Evolutionary conservation across 1,284 basidiomycete species (phyloP), one percentile per base, ranked within the genome.

Genomic region (Marasmius tenuissimus): DNA sequence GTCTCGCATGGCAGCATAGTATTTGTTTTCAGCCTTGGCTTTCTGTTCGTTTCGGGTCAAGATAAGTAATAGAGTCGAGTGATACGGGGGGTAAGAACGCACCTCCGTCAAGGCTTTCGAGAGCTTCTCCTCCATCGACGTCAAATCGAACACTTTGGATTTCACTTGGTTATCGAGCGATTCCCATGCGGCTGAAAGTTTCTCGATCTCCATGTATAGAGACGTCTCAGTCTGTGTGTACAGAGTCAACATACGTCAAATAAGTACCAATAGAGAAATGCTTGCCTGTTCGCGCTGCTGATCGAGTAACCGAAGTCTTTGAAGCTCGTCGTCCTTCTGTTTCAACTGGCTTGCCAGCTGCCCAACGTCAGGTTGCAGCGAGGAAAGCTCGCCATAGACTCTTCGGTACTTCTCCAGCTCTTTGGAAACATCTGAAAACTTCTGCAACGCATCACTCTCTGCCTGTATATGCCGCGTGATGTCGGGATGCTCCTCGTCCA

Each of bases 11-110:
- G 91, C 89, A 33, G 92, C 86, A 73, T 91, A 98, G 75, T 89
- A 98, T 76, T 96, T 97, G 80, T 96, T 97, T 69, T 98, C 96
- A 20, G 93, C 89, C 76, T 97, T 98, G 12, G 94, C 92, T 89
- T 87, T 92, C 86, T 91, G 69, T 51, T 27, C 38, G 49, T 45
- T 35, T 38, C 61, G 20, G 57, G 47, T n/a, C 61, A 56, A 61
- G 53, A 27, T 20, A 56, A 59, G 16, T 34, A 27, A 27, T 8
- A n/a, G 20, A 57, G 14, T 53, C 3, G 49, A 59, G 40, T 34
- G 7, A 65, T 61, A 1, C 18, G 55, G 51, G 6, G 16, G 34
- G 61, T 52, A 20, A 38, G 20, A 50, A 72, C 81, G 56, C 64
- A 92, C 93, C 71, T 95, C 93, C 27, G 85, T 79, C 18, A 75